These are phyloP conservation scores for Botrytis fabae DNA, from an alignment of 2,329 filamentous ascomycete genomes.

Conservation along the genomic window DNA sequence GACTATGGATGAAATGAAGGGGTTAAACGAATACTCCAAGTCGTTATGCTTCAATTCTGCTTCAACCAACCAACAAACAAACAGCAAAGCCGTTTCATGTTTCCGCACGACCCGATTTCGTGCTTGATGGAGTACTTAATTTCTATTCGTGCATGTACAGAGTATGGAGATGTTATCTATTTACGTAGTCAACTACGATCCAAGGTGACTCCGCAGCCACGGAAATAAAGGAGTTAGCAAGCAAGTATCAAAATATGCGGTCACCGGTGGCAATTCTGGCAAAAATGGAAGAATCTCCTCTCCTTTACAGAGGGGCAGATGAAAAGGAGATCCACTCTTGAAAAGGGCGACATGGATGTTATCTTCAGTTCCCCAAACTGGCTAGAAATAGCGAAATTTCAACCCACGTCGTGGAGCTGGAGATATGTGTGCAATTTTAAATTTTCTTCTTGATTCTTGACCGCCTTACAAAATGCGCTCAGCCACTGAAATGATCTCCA, in stretches of 20 bases:
- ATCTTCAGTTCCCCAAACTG: background rate
- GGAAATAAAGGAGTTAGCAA: background rate
- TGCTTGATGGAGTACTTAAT: background rate
- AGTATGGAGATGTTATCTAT: background rate
- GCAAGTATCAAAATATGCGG: background rate
- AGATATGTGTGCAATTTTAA: constrained; percentile 7
- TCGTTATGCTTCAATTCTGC: constrained; percentile 5
- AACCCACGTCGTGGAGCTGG: background rate
- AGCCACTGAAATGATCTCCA: constrained; percentile 14
- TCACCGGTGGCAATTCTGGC: constrained; percentile 8
- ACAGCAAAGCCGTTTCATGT: constrained; percentile 12
- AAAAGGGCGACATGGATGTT: constrained; percentile 4
- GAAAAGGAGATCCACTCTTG: constrained; percentile 2
- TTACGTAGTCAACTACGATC: background rate
- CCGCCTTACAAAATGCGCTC: constrained; percentile 2
- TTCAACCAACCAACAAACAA: background rate
- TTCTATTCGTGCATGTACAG: background rate
- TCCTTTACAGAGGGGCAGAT: constrained; percentile 10
- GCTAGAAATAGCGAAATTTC: constrained; percentile 6
- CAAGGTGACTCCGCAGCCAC: background rate
- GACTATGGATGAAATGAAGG: constrained; percentile 14
- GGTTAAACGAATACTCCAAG: constrained; percentile 1
- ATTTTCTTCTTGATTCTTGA: background rate
- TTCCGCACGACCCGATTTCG: background rate
- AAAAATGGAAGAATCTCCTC: background rate